Conservation (phyloP, 1,139 yeast species). For the Pichia sp. region DNA sequence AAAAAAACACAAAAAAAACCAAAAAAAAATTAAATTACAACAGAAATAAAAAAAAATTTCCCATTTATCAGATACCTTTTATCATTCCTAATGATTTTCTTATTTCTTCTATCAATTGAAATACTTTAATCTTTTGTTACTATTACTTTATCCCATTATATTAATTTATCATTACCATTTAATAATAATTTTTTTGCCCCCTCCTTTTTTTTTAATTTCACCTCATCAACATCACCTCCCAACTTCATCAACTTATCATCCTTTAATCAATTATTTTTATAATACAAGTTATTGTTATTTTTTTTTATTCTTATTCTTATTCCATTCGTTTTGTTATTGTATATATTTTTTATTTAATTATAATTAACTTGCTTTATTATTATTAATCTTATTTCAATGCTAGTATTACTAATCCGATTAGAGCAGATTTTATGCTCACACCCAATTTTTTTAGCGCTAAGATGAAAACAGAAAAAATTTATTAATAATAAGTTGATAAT, state of each 20-base stretch:
- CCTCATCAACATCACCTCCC: not conserved
- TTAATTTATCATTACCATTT: not conserved
- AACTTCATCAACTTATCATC: too few relatives aligned
- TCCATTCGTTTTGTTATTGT: not conserved
- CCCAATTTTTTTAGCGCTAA: not conserved
- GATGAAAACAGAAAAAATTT: not conserved
- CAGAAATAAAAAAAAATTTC: not conserved
- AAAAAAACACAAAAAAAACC: not conserved
- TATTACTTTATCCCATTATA: not conserved
- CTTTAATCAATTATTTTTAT: not conserved
- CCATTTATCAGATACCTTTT: not conserved
- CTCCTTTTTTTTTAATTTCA: too few relatives aligned
- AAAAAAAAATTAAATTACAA: not conserved
- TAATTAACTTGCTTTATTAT: slow-evolving; percentile 4
- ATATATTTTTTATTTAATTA: slow-evolving; percentile 1
- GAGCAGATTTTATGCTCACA: not conserved
- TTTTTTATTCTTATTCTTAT: not conserved
- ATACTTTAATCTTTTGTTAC: not conserved
- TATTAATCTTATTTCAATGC: not conserved
- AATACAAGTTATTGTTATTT: not conserved
- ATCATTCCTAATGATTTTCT: not conserved
- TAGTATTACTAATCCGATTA: too few relatives aligned
- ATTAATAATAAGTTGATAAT: too few relatives aligned
- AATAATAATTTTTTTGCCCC: not conserved
- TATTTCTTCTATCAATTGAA: not conserved